These are phyloP conservation scores for Inonotus hispidus DNA, from an alignment of 1,284 basidiomycete species.

Conservation along the genomic window DNA sequence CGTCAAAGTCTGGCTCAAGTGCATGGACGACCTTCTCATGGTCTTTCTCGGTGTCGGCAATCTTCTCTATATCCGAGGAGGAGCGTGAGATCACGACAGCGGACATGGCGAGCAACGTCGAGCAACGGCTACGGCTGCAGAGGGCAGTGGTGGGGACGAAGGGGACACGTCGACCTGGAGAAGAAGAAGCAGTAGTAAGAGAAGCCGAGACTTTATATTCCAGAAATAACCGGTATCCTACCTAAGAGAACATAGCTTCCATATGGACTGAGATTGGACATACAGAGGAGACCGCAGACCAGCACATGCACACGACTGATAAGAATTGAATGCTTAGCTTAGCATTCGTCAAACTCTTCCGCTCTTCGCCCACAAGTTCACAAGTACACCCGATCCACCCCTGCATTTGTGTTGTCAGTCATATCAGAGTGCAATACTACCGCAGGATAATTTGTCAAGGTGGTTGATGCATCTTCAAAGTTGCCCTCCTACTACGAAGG, in stretches of 20 bases:
- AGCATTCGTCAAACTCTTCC: background rate
- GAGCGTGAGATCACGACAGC: slow-evolving; percentile 1
- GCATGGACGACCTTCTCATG: background rate
- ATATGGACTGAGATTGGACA: background rate
- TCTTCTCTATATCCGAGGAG: slow-evolving; percentile 14
- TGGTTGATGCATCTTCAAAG: too few relatives aligned
- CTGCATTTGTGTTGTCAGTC: background rate
- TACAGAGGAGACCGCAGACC: background rate
- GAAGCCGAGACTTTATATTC: background rate
- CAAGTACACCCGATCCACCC: background rate
- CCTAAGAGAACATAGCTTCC: background rate
- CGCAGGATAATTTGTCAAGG: background rate
- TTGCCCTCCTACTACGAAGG: too few relatives aligned
- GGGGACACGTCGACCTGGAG: background rate
- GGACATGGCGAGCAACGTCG: slow-evolving; percentile 8
- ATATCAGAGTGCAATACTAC: background rate
- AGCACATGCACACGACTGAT: slow-evolving; percentile 1
- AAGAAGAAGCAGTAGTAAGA: background rate
- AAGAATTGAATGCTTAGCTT: background rate
- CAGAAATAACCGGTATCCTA: background rate
- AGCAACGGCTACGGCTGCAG: background rate
- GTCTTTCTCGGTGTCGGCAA: slow-evolving; percentile 16
- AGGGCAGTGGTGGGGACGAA: background rate
- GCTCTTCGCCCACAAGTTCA: background rate
- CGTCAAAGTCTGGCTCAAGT: slow-evolving; percentile 22